Evolutionary conservation across 352 stramenopile genomes (phyloP).

Genomic region (Thraustochytrium sp.): DNA sequence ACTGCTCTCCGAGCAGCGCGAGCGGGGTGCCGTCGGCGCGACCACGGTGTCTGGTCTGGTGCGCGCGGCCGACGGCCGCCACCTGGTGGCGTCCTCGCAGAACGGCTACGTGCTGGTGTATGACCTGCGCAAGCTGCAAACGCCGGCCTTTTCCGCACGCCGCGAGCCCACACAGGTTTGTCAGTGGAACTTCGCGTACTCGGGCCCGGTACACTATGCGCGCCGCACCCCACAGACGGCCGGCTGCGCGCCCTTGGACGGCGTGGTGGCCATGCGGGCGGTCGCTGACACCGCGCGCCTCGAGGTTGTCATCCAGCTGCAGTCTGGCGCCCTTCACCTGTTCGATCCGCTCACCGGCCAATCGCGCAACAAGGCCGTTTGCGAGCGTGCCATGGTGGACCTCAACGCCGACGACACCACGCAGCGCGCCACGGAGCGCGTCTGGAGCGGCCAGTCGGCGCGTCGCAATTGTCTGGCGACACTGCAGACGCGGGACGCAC

Average conservation of each 20-base stretch:
- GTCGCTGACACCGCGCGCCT: not conserved
- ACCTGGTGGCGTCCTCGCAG: not conserved
- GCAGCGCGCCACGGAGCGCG: too few species aligned
- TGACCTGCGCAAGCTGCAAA: conserved; percentile 12
- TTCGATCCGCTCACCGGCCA: not conserved
- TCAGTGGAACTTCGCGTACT: not conserved
- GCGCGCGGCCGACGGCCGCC: not conserved
- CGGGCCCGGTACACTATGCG: not conserved
- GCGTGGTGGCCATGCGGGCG: not conserved
- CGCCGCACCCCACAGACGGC: not conserved
- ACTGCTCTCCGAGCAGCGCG: not conserved
- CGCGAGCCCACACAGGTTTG: not conserved
- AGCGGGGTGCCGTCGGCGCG: not conserved
- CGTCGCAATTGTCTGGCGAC: conserved; percentile 8
- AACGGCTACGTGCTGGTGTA: conserved; percentile 34
- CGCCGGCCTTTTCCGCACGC: not conserved
- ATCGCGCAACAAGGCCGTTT: not conserved
- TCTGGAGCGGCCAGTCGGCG: not conserved
- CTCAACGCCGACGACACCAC: not conserved
- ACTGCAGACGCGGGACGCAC: not conserved
- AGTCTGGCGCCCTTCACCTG: not conserved
- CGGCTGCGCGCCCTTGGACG: not conserved
- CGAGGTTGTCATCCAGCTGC: conserved; percentile 2
- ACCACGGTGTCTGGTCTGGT: not conserved
- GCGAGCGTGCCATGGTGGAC: not conserved